Evolutionary conservation across 2,329 filamentous ascomycete species (phyloP), one percentile per base, ranked within the genome.

Genomic region (Fusarium coicis): DNA sequence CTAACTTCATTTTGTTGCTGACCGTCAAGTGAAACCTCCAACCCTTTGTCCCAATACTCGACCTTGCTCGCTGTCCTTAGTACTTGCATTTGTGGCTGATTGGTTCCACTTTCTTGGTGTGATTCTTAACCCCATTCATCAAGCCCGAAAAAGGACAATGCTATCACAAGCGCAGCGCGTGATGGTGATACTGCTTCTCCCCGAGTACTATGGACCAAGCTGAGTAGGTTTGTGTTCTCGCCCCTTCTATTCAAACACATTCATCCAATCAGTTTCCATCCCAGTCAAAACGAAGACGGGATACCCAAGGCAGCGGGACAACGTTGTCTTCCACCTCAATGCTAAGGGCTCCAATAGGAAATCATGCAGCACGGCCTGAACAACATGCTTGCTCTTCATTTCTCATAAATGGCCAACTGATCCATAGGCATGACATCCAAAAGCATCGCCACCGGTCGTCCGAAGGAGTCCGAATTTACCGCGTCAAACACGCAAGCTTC

Each of bases 291-390:
- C 30, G 32, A 53, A 64, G 63, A 70, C 60, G 52, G 60, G 60
- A 70, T 74, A 76, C 60, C 63, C 64, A 77, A 64, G 66, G 59
- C 58, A 68, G 60, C 64, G 61, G 49, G 43, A 50, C 50, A 52
- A 46, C 61, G 63, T 66, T 64, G 50, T 54, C 66, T 62, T 54
- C 60, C 44, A 55, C 49, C 37, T 62, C 43, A 66, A 64, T 68
- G 52, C 44, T 39, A 61, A 50, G 60, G n/a, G 43, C 44, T 56
- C 66, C 58, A 74, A 76, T 66, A 50, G 42, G 62, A 58, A 44
- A 44, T 32, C 54, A 57, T 66, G 43, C 28, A 66, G 21, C 15
- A 46, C 36, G 34, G 40, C 30, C 39, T 46, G 43, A 59, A 72
- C 37, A 55, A 47, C 56, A 59, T 55, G 59, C 71, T 64, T 66